A percentile compares a stretch with the other conserved stretches of the same genome.
These are phyloP conservation scores for Blakeslea trispora DNA, from an alignment of 371 early-diverging fungal species.

Conservation along the genomic window DNA sequence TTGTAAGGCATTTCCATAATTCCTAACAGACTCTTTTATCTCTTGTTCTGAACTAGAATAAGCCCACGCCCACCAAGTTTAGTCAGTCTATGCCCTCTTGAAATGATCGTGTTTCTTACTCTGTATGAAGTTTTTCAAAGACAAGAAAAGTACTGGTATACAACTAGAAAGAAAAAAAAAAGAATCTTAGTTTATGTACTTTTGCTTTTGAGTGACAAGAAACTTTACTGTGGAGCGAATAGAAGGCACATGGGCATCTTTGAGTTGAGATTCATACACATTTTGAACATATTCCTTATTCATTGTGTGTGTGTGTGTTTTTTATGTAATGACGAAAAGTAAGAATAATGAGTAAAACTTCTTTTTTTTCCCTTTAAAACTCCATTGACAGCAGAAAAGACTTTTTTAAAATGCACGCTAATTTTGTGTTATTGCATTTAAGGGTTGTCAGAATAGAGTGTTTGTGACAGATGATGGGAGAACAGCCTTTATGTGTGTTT, in stretches of 20 bases:
- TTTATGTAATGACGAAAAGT: no score
- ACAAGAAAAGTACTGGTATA: conserved; percentile 1
- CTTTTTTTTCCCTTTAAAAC: no score
- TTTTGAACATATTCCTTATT: background rate
- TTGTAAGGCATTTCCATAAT: conserved; percentile 9
- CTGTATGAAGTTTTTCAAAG: conserved; percentile 11
- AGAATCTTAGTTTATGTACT: background rate
- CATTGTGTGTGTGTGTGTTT: no score
- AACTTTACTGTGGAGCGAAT: background rate
- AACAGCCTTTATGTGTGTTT: no score
- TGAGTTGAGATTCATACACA: background rate
- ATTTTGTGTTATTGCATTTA: no score
- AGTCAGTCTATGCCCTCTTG: background rate
- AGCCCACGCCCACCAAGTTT: no score
- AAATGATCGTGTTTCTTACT: conserved; percentile 1
- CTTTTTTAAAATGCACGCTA: no score
- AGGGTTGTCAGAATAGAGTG: no score
- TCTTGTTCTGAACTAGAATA: background rate
- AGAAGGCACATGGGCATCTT: background rate
- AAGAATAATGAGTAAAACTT: no score
- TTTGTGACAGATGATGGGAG: no score
- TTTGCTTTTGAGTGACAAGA: background rate
- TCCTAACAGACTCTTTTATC: conserved; percentile 2
- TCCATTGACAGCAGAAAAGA: no score
- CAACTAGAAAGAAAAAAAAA: conserved; percentile 3